Conservation (phyloP, 2,329 filamentous ascomycete species). For the Gremmenia infestans region DNA sequence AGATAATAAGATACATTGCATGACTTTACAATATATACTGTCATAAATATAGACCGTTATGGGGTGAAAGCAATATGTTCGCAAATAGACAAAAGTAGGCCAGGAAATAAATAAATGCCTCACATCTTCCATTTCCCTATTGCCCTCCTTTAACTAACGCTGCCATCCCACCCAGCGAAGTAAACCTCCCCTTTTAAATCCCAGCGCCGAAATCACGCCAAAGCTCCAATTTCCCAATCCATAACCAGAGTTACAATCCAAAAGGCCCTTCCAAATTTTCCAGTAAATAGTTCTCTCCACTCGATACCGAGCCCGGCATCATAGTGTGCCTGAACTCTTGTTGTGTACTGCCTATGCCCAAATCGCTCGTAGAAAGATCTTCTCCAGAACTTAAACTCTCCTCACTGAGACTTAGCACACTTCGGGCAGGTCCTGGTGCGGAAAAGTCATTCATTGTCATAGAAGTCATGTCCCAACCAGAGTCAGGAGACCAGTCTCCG, state of each 20-base stretch:
- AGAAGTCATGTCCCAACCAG: constrained; percentile 42
- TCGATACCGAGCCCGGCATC: constrained; percentile 7
- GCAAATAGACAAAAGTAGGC: neutral
- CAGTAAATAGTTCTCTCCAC: constrained; percentile 21
- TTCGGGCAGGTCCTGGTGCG: constrained; percentile 39
- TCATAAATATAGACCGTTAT: neutral
- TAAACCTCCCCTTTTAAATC: neutral
- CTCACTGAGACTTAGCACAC: constrained; percentile 54
- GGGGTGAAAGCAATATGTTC: constrained; percentile 1
- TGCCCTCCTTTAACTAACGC: neutral
- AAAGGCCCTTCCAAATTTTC: constrained; percentile 37
- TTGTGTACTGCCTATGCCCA: constrained; percentile 15
- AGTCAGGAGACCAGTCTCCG: constrained; percentile 51
- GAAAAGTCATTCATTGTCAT: constrained; percentile 35
- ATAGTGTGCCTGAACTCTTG: constrained; percentile 18
- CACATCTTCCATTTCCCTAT: neutral
- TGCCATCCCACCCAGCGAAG: neutral
- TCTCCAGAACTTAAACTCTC: constrained; percentile 53
- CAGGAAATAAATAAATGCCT: neutral
- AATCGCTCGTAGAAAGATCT: constrained; percentile 31
- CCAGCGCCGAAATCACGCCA: neutral
- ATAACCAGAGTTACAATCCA: constrained; percentile 30
- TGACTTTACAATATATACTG: neutral
- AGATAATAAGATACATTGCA: neutral
- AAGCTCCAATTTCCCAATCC: neutral